Conservation (phyloP, 2,329 filamentous ascomycete species). For the Ilyonectria sp. region DNA sequence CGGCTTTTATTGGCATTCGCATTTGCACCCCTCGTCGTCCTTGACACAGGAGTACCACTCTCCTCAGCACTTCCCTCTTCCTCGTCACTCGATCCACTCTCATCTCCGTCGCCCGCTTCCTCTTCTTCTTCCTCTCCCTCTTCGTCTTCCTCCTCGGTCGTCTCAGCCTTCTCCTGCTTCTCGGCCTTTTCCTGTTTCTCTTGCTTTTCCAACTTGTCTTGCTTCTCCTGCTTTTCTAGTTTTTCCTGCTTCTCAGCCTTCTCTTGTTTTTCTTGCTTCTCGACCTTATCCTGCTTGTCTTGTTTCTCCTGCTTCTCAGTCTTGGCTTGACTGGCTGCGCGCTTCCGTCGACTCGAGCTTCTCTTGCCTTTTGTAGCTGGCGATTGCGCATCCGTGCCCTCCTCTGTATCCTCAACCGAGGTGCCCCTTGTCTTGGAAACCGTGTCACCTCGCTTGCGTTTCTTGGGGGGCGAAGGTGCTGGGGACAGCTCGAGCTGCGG, state of each 20-base stretch:
- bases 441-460: constrained; percentile 62
- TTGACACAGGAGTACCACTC: constrained; percentile 57
- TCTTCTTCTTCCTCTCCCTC: constrained; percentile 44
- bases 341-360: constrained; percentile 61
- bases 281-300: constrained; percentile 54
- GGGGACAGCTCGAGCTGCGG: constrained; percentile 59
- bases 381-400: constrained; percentile 59
- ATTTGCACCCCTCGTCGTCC: constrained; percentile 48
- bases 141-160: constrained; percentile 56
- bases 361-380: constrained; percentile 57
- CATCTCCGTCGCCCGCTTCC: constrained; percentile 56
- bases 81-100: constrained; percentile 51
- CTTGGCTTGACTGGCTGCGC: constrained; percentile 61
- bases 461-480: constrained; percentile 54
- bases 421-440: constrained; percentile 56
- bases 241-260: constrained; percentile 45
- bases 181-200: constrained; percentile 22
- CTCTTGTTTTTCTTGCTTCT: constrained; percentile 39
- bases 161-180: constrained; percentile 46
- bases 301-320: constrained; percentile 46
- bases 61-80: constrained; percentile 55
- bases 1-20: constrained; percentile 53
- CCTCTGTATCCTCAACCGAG: constrained; percentile 66
- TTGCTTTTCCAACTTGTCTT: constrained; percentile 56
- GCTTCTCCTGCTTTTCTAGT: constrained; percentile 58